Conservation (phyloP, 176 grass and related monocot genomes). For the Thalia dealbata region DNA sequence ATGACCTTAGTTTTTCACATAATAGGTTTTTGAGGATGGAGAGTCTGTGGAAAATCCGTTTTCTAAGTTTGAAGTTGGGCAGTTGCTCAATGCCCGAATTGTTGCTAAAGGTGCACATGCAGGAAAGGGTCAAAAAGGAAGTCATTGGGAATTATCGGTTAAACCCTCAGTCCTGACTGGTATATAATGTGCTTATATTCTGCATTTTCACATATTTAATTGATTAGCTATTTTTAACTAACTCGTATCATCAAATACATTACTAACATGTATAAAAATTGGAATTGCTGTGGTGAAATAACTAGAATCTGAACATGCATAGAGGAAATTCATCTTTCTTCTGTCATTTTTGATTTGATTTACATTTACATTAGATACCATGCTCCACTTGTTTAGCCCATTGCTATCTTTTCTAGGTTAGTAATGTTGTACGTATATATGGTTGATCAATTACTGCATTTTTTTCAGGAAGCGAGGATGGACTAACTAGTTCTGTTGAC, state of each 20-base stretch:
- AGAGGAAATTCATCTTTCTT: too few relatives aligned
- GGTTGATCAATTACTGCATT: background rate
- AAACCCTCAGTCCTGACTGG: constrained; percentile 56
- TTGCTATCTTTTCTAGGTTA: background rate
- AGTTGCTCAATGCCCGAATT: constrained; percentile 52
- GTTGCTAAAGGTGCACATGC: constrained; percentile 43
- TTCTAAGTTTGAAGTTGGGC: constrained; percentile 51
- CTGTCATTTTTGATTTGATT: too few relatives aligned
- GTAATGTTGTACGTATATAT: background rate
- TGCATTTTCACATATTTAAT: background rate
- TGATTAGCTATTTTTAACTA: too few relatives aligned
- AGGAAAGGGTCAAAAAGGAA: constrained; percentile 47
- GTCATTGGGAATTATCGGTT: constrained; percentile 73
- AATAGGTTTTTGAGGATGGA: constrained; percentile 51
- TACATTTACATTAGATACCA: background rate
- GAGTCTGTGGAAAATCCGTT: constrained; percentile 56
- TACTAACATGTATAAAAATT: too few relatives aligned
- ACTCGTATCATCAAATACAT: too few relatives aligned
- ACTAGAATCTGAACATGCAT: too few relatives aligned
- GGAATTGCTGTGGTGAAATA: too few relatives aligned
- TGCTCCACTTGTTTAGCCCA: background rate
- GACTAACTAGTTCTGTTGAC: too few relatives aligned
- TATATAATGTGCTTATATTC: constrained; percentile 11
- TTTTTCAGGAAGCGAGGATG: background rate
- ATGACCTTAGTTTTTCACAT: constrained; percentile 4